Base-by-base conservation (phyloP, 2,329 filamentous ascomycete species). In the Fusarium denticulatum region DNA sequence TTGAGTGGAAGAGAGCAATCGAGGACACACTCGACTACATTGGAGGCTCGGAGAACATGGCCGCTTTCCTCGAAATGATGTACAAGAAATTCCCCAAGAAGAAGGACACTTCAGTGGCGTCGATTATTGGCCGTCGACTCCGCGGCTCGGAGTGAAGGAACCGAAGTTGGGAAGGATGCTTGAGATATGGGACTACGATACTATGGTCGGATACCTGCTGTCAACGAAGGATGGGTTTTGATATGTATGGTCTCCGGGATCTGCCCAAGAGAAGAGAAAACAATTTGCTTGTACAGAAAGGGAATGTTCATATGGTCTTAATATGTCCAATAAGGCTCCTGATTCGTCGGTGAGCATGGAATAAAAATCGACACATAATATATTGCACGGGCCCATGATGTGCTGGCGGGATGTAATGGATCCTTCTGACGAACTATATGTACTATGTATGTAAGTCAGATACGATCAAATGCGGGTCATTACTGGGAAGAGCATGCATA, bases 301-400 rank as follows among this genome's bases (percentile, higher is more conserved):
- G 18, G 24, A 26, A 22, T 43, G 37, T 34, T 57, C 30, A 15
- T 28, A 28, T 13, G 42, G 39, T 28, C 28, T 42, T 16, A 61
- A 36, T 8, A 43, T 43, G 22, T 40, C 24, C 24, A 42, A 22
- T 24, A 45, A 37, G 26, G 45, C 26, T 45, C n/a, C 34, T 49
- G 15, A 32, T 42, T 56, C 13, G 24, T 57, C 28, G 15, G 20
- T 32, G 18, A 42, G 37, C 46, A 53, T 71, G 40, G 36, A 36
- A 56, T 56, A 39, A 24, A 37, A 57, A 36, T 58, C 50, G 53
- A 67, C 34, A 45, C 55, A 72, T 69, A 68, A 61, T 58, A 72
- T 55, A 55, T 55, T 42, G 70, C 69, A 72, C 42, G 55, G 70
- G 64, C 64, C 70, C 69, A 55, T 57, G 64, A 53, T 60, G 53